Evolutionary conservation across 2,329 filamentous ascomycete genomes (phyloP), one percentile per base, ranked within the genome.

Genomic region (Gnomoniopsis sp.): DNA sequence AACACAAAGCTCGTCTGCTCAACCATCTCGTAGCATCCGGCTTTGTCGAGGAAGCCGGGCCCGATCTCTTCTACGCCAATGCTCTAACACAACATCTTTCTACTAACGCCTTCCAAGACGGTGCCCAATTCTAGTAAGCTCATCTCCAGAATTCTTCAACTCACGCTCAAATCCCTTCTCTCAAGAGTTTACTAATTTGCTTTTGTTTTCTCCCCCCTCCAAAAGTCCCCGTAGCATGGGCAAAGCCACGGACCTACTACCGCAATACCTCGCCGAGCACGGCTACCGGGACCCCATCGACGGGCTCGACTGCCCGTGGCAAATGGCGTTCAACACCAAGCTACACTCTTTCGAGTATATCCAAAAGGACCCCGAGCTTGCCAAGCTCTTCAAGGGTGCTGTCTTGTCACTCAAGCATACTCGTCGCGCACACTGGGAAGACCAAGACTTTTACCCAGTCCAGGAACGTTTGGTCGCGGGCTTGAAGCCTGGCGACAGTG

Each of bases 271-370:
- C 6, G 53, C 53, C 15, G 44, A 55, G 21, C 30, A 17, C 14
- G 36, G 36, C 46, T 55, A 55, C 46, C 44, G 34, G 12, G 53
- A 55, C 21, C 44, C 46, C 15, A 38, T 33, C 6, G 53, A 55
- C 12, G 53, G 44, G 10, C 44, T 55, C 10, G 46, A 55, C 53
- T 49, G 53, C 46, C 53, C 53, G 6, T 30, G 17, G 33, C 53
- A 55, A 17, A 55, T 23, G 53, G 53, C 33, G 3, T 43, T 49
- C 53, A 30, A 55, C 17, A 55, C 53, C 21, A 49, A 55, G 33
- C 44, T 55, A 12, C 53, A 55, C 46, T n/a, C 46, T 3, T 55
- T 55, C 15, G 53, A 55, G 33, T 55, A 49, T 33, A 49, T 55
- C 44, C 36, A 48, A 33, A 36, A n/a, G 15, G 53, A 55, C 17